Evolutionary conservation across 2,329 filamentous ascomycete species (phyloP), one percentile per base, ranked within the genome.

Genomic region (Fusarium lateritium): DNA sequence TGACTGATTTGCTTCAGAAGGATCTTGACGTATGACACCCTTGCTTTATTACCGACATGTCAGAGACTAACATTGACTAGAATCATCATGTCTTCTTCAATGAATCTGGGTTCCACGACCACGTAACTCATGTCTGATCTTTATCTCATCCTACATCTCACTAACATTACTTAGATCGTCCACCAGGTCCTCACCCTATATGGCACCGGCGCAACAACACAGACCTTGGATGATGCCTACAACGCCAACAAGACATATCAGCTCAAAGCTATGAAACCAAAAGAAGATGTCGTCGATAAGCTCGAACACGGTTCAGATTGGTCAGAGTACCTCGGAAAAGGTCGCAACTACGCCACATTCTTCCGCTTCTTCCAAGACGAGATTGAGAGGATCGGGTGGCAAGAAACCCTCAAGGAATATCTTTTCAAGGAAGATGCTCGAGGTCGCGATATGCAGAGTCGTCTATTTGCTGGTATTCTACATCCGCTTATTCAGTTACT

Each of bases 21-120:
- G 94, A 97, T 74, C 85, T 96, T 68, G 87, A 89, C 80, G 82
- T 85, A 71, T 33, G 75, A 5, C 5, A 7, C 24, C 26, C 24
- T 4, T 33, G 22, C 50, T 17, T 4, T 22, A 19, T 7, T 7
- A 22, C 6, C 13, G 31, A n/a, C 13, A 7, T 38, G 24, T 10
- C 8, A 28, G 15, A 28, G 28, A 3, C 62, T 74, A 34, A 69
- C 34, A 22, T 15, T 5, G 26, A 39, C 11, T 8, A 57, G 79
- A 72, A 71, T 17, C 88, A 94, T 72, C 92, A 97, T 75, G 91
- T 94, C 60, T 97, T 91, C 80, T 97, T 94, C 84, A 97, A 96
- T 65, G 63, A 85, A 0, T 75, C 79, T 3, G 91, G 91, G 1
- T 97, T 92, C 67, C 94, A 98, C 75, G 93, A 97, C 77, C 94